Conservation (phyloP, 2,329 filamentous ascomycete species). For the Penicillium sp. region DNA sequence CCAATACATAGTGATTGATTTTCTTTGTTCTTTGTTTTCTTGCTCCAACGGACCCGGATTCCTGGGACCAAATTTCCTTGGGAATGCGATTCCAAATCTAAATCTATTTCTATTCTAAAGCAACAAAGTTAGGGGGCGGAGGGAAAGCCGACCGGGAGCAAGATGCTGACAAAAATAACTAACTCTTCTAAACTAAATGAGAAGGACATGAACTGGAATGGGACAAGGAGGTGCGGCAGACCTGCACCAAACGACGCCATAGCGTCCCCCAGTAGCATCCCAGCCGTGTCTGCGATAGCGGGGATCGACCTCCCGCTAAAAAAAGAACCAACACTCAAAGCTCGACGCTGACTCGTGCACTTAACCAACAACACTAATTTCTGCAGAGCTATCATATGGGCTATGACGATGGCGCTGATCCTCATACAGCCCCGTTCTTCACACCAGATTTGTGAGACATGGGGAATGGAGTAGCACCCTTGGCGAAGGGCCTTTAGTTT, state of each 20-base stretch:
- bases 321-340: conserved; percentile 4
- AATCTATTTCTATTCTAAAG: background rate
- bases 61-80: background rate
- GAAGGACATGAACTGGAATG: background rate
- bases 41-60: background rate
- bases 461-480: background rate
- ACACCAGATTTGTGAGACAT: background rate
- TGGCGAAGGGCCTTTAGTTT: background rate
- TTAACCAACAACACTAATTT: background rate
- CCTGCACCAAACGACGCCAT: background rate
- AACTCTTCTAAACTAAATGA: background rate
- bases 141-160: background rate
- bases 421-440: background rate
- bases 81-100: background rate
- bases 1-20: background rate
- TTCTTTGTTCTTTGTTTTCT: background rate
- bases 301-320: background rate
- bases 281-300: background rate
- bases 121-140: background rate
- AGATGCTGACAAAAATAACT: background rate
- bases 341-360: conserved; percentile 1
- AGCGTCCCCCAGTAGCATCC: background rate
- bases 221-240: background rate
- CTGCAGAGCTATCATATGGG: background rate
- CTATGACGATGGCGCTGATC: background rate